Evolutionary conservation across 768 basidiomycete species (phyloP), one percentile per base, ranked within the genome.

Genomic region (Amylocystis lapponica): DNA sequence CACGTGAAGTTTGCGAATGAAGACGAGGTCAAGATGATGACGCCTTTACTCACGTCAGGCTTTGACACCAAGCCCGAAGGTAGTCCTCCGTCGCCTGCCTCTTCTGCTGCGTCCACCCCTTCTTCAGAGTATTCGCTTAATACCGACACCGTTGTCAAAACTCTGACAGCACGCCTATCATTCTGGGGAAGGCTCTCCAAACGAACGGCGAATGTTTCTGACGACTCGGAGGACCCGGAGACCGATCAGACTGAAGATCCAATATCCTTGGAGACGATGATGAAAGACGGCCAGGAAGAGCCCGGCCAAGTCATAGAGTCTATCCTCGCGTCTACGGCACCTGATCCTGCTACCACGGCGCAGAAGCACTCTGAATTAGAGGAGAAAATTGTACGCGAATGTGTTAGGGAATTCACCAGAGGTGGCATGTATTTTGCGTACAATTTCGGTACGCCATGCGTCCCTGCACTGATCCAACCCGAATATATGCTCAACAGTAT

Each of bases 391-490:
- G 65, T 95, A 10, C 70, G 80, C 19, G 88, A 94, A 61, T 82
- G 80, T 41, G 70, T 90, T 23, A 72, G 77, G 41, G 83, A 89
- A 53, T 90, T 81, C 55, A 71, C 76, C 12, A 87, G 83, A 53
- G 91, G 90, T 10, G 84, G 80, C 35, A 95, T 96, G 88, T 93
- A 86, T 62, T 95, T 90, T 58, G 74, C 89, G 1, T 86, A 90
- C 61, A 80, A 75, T 46, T 92, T 91, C 52, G 93, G 92, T 86
- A 61, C 45, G 69, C 34, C 21, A 8, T 40, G 17, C 17, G 26
- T 37, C 17, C 8, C 14, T n/a, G n/a, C n/a, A n/a, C n/a, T n/a
- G n/a, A n/a, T n/a, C n/a, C n/a, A n/a, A n/a, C n/a, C n/a, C n/a
- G n/a, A n/a, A n/a, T n/a, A n/a, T n/a, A n/a, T n/a, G n/a, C n/a